These are phyloP conservation scores for Neofusicoccum ribis DNA, from an alignment of 2,329 filamentous ascomycete genomes.

Conservation along the genomic window DNA sequence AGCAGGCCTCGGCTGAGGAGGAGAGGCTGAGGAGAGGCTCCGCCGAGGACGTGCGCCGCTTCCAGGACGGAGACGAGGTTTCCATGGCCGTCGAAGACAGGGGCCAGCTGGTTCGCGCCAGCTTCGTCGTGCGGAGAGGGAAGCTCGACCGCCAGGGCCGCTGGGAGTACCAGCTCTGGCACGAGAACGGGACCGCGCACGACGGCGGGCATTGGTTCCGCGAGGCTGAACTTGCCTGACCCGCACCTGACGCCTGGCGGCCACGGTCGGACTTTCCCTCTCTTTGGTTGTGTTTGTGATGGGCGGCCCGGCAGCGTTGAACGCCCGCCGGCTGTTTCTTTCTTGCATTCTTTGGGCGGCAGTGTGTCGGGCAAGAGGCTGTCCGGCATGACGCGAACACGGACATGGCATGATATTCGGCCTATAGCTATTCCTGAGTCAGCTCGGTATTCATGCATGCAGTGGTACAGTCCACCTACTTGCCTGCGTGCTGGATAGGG, in stretches of 20 bases:
- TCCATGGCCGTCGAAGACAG: conserved; percentile 5
- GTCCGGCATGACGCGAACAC: not conserved
- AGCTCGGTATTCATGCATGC: not conserved
- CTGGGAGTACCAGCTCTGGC: conserved; percentile 18
- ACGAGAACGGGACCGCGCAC: conserved; percentile 9
- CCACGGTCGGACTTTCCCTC: not conserved
- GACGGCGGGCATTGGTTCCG: conserved; percentile 13
- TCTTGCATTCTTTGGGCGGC: not conserved
- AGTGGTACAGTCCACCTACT: not conserved
- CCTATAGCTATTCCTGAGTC: not conserved
- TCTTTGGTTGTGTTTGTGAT: not conserved
- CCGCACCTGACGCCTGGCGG: not conserved
- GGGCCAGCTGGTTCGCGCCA: not conserved
- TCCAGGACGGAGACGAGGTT: conserved; percentile 11
- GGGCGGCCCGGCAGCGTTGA: not conserved
- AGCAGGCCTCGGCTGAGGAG: not conserved
- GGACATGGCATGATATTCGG: not conserved
- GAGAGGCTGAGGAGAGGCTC: not conserved
- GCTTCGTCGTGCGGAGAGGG: conserved; percentile 3
- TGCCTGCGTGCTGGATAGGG: not conserved
- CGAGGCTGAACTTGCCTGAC: conserved; percentile 3
- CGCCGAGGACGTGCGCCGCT: conserved; percentile 4
- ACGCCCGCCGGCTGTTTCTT: not conserved
- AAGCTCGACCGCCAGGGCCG: not conserved
- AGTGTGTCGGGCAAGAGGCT: not conserved